A percentile compares a stretch with the other conserved stretches of the same genome.
Conservation (phyloP, 2,329 filamentous ascomycete genomes). For the Venturia nashicola region DNA sequence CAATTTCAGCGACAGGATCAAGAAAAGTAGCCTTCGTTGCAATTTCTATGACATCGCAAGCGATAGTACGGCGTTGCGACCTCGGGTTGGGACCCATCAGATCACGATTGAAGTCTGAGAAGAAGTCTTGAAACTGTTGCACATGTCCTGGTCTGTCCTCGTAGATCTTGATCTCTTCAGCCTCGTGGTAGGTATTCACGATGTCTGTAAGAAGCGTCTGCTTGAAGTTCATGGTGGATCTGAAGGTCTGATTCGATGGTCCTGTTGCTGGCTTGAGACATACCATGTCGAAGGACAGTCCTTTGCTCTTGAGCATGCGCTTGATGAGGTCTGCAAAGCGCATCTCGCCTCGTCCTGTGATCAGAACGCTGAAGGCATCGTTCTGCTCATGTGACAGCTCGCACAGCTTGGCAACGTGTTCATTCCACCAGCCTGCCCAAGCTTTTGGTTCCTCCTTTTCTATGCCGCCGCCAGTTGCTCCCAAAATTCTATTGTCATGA, state of each 20-base stretch:
- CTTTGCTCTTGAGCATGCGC: slow-evolving; percentile 65
- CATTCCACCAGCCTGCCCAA: slow-evolving; percentile 97
- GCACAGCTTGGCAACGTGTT: slow-evolving; percentile 70
- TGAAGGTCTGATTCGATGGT: slow-evolving; percentile 66
- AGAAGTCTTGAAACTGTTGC: slow-evolving; percentile 74
- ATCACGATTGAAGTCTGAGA: slow-evolving; percentile 61
- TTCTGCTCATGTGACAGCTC: slow-evolving; percentile 70
- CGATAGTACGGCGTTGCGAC: slow-evolving; percentile 51
- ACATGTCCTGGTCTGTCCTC: slow-evolving; percentile 55
- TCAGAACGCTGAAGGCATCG: slow-evolving; percentile 70
- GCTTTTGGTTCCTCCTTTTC: slow-evolving; percentile 70
- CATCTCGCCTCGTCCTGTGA: slow-evolving; percentile 74
- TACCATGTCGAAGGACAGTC: slow-evolving; percentile 77
- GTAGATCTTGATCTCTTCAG: slow-evolving; percentile 66
- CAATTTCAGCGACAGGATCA: slow-evolving; percentile 66
- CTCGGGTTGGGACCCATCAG: slow-evolving; percentile 30
- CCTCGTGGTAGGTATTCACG: slow-evolving; percentile 72
- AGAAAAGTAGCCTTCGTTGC: slow-evolving; percentile 61
- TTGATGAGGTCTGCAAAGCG: slow-evolving; percentile 69
- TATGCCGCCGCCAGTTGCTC: slow-evolving; percentile 70
- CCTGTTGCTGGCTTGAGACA: slow-evolving; percentile 76
- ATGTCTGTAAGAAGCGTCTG: slow-evolving; percentile 69
- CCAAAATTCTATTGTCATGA: slow-evolving; percentile 81
- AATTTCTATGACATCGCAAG: slow-evolving; percentile 75
- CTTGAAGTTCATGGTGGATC: slow-evolving; percentile 85